These are phyloP conservation scores for Fusarium sp. DNA, from an alignment of 2,329 filamentous ascomycete genomes.

Conservation along the genomic window DNA sequence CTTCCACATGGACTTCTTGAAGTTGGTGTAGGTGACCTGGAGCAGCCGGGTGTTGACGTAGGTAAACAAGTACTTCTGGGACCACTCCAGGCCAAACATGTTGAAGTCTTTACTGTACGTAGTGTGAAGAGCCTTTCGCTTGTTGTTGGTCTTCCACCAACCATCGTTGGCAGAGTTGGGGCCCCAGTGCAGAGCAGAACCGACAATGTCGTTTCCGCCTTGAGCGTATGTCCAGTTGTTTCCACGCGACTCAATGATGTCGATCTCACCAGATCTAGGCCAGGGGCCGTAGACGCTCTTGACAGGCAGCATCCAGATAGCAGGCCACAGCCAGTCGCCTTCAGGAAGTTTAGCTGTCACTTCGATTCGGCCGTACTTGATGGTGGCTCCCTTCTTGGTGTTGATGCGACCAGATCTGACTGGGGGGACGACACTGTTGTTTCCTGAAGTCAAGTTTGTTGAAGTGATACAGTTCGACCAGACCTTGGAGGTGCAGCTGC, in stretches of 20 bases:
- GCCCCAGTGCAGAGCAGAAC: constrained; percentile 86
- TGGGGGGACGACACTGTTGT: constrained; percentile 81
- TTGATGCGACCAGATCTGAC: constrained; percentile 83
- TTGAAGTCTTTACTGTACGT: constrained; percentile 78
- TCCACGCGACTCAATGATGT: constrained; percentile 83
- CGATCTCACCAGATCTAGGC: constrained; percentile 86
- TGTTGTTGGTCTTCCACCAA: constrained; percentile 87
- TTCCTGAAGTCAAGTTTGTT: constrained; percentile 78
- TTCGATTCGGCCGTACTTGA: constrained; percentile 86
- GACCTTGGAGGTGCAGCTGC: constrained; percentile 73
- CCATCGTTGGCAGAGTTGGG: constrained; percentile 78
- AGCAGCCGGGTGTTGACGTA: constrained; percentile 85
- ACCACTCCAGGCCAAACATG: constrained; percentile 88
- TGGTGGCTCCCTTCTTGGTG: constrained; percentile 75
- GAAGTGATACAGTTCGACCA: constrained; percentile 71
- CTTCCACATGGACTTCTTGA: constrained; percentile 75
- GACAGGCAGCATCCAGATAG: constrained; percentile 90
- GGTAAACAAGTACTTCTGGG: constrained; percentile 87
- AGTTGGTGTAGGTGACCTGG: constrained; percentile 84
- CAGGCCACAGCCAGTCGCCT: constrained; percentile 91
- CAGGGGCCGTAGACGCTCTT: constrained; percentile 79
- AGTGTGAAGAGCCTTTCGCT: constrained; percentile 79
- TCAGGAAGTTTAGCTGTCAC: constrained; percentile 80
- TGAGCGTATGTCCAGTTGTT: constrained; percentile 83
- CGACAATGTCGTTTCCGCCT: constrained; percentile 85